Evolutionary conservation across 2,329 filamentous ascomycete species (phyloP).

Genomic region (Alternaria tenuissima): DNA sequence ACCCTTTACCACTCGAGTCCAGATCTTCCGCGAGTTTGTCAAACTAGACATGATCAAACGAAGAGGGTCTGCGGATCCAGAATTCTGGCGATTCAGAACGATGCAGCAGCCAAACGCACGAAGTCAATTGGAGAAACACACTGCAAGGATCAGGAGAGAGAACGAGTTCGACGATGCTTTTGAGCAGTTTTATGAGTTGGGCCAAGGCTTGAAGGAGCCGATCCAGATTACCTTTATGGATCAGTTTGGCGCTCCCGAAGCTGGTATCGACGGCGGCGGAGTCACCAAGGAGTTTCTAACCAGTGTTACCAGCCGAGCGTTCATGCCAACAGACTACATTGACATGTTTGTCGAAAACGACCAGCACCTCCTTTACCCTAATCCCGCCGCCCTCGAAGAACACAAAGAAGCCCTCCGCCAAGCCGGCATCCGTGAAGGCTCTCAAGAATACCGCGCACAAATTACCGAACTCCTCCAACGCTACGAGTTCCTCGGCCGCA

Average conservation of each 20-base stretch:
- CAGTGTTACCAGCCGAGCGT: slow-evolving; percentile 85
- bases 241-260: slow-evolving; percentile 83
- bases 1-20: slow-evolving; percentile 87
- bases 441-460: slow-evolving; percentile 64
- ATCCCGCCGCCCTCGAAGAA: slow-evolving; percentile 79
- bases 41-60: slow-evolving; percentile 78
- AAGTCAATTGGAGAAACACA: slow-evolving; percentile 60
- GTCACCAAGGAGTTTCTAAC: slow-evolving; percentile 98
- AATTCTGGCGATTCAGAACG: slow-evolving; percentile 73
- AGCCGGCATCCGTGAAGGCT: slow-evolving; percentile 61
- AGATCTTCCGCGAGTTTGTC: slow-evolving; percentile 95
- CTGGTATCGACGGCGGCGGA: slow-evolving; percentile 94
- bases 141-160: slow-evolving; percentile 80
- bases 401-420: slow-evolving; percentile 66
- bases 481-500: slow-evolving; percentile 90
- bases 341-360: slow-evolving; percentile 84
- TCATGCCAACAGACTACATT: slow-evolving; percentile 64
- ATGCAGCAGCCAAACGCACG: slow-evolving; percentile 45
- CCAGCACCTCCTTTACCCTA: slow-evolving; percentile 87
- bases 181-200: slow-evolving; percentile 80
- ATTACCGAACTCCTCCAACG: slow-evolving; percentile 71
- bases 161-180: slow-evolving; percentile 87
- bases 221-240: slow-evolving; percentile 98
- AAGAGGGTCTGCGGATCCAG: slow-evolving; percentile 75
- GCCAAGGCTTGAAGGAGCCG: slow-evolving; percentile 86